Evolutionary conservation across 148 eudicot species (phyloP).

Genomic region (Amaranthus palmeri): DNA sequence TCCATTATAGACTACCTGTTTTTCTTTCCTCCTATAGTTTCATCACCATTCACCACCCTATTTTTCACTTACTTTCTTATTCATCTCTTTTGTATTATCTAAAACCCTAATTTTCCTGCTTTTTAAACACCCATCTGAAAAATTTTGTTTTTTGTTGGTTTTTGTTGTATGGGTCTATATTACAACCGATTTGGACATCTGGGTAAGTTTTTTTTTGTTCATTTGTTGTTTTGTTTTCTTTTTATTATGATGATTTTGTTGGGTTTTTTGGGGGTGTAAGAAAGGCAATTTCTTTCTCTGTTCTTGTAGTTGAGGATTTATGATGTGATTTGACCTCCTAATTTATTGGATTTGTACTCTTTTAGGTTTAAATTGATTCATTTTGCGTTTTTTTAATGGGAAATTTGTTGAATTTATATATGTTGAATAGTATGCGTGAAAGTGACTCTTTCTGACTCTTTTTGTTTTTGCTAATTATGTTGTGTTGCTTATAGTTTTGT

Average conservation of each 20-base stretch:
- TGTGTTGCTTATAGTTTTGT: neutral
- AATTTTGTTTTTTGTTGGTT: neutral
- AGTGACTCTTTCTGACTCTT: constrained; percentile 12
- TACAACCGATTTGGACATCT: neutral
- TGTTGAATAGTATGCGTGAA: constrained; percentile 17
- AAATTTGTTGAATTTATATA: neutral
- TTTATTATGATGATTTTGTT: neutral
- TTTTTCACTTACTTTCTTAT: neutral
- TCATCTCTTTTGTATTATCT: neutral
- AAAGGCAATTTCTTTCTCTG: no score
- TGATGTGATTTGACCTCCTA: constrained; percentile 9
- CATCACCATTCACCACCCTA: neutral
- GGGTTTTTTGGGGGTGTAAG: no score
- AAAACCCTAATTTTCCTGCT: constrained; percentile 13
- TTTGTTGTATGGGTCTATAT: neutral
- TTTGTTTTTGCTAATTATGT: neutral
- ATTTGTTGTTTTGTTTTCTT: neutral
- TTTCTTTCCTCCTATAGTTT: neutral
- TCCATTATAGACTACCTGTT: neutral
- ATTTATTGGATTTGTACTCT: neutral
- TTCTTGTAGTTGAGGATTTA: neutral
- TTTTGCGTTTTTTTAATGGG: constrained; percentile 1
- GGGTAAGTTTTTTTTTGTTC: neutral
- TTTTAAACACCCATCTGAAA: neutral
- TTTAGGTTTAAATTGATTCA: neutral